Evolutionary conservation across 192 early-diverging fungal genomes (phyloP), one percentile per base, ranked within the genome.

Genomic region (Coemansia sp.): DNA sequence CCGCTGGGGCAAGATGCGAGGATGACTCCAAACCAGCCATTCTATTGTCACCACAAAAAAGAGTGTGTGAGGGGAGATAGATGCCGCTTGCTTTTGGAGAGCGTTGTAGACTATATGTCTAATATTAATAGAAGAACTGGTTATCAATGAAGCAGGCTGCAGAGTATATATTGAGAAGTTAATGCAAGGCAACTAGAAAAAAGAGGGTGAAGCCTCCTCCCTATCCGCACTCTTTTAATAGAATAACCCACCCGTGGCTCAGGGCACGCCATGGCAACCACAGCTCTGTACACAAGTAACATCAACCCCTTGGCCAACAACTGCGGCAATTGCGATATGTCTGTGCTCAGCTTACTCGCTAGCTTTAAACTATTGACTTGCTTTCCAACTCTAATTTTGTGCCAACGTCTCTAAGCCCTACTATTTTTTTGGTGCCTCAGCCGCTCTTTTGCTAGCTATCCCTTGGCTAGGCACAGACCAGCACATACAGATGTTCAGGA

Each of bases 151-250:
- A 46, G 31, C 42, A 33, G 60, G 43, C 31, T 45, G 20, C 24
- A 40, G 23, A 62, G 39, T 24, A 61, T 60, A 38, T 20, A 60
- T 9, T 40, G 26, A n/a, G 13, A 31, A 33, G 3, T 2, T 28
- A 28, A 55, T 55, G 51, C 51, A 55, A 55, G 51, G 51, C 51
- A 28, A 55, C 43, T 55, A 33, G 13, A 55, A 55, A n/a, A 55
- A 55, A n/a, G 24, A 6, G 18, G 51, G 14, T 55, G 51, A 55
- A 55, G 51, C 51, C 51, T 33, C 51, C 13, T 55, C 51, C 51
- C 26, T 55, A 23, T 16, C 51, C 28, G 33, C 26, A 11, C 28
- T 26, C 51, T 55, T 46, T 55, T 55, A 55, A 55, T 51, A 51
- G 51, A 55, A 26, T 55, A 55, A 14, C 31, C 28, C 20, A 2